A percentile compares a stretch with the other conserved stretches of the same genome.
phyloP scores from a whole-genome alignment of 2,329 filamentous ascomycete genomes.

The Hypomyces perniciosus region DNA sequence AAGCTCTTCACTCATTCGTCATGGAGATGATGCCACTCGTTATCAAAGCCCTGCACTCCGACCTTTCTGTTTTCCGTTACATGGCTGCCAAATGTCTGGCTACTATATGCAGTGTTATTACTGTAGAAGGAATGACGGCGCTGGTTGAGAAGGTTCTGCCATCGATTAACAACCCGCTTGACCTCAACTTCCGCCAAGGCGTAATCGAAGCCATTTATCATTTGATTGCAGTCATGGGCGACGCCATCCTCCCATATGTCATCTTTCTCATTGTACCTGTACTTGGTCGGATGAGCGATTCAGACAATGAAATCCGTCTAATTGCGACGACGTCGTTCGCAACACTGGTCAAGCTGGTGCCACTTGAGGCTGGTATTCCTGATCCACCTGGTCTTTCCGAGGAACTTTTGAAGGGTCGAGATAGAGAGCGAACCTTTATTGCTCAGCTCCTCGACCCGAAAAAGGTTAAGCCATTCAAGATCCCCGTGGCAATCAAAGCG shows the following conservation, averaged over 20 bases:
- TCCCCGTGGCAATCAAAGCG: slow-evolving; percentile 95
- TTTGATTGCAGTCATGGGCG: slow-evolving; percentile 96
- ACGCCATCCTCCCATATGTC: slow-evolving; percentile 90
- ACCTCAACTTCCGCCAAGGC: slow-evolving; percentile 84
- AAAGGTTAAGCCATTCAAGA: slow-evolving; percentile 89
- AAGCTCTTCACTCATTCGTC: slow-evolving; percentile 70
- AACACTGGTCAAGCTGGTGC: slow-evolving; percentile 92
- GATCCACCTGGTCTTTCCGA: slow-evolving; percentile 90
- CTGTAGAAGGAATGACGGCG: slow-evolving; percentile 91
- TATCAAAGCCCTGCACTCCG: slow-evolving; percentile 79
- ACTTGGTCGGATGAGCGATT: slow-evolving; percentile 95
- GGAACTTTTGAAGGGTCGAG: slow-evolving; percentile 80
- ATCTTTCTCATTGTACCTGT: slow-evolving; percentile 98
- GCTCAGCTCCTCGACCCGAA: slow-evolving; percentile 92
- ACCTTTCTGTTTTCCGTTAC: slow-evolving; percentile 88
- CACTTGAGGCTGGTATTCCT: slow-evolving; percentile 92
- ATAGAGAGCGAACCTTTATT: slow-evolving; percentile 94
- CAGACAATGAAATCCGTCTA: slow-evolving; percentile 88
- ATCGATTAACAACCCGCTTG: slow-evolving; percentile 82
- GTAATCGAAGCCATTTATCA: slow-evolving; percentile 95
- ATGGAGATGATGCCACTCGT: slow-evolving; percentile 79
- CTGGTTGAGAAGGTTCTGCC: slow-evolving; percentile 89
- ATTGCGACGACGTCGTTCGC: slow-evolving; percentile 96
- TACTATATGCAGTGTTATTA: slow-evolving; percentile 94
- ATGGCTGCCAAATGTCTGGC: slow-evolving; percentile 96